A percentile compares a stretch with the other conserved stretches of the same genome.
phyloP scores from a whole-genome alignment of 257 asterid species.

The Nicotiana undulata region DNA sequence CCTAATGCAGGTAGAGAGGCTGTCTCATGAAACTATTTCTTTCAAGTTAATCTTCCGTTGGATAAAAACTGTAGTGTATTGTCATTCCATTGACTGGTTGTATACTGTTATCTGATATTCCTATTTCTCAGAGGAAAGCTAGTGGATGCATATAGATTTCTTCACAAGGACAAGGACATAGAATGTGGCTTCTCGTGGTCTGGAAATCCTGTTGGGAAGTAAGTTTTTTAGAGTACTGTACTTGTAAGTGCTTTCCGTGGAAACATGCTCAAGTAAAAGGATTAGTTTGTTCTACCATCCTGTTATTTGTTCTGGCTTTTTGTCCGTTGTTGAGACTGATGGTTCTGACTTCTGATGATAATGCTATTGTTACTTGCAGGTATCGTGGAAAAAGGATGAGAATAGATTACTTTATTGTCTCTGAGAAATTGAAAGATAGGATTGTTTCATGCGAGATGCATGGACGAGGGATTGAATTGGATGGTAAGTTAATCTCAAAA shows the following conservation, averaged over 20 bases:
- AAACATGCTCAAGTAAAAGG: background rate
- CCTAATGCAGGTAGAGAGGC: too few relatives aligned
- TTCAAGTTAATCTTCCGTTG: background rate
- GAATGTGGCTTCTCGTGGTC: constrained; percentile 97
- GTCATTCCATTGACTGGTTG: background rate
- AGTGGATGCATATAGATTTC: constrained; percentile 73
- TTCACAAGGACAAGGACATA: constrained; percentile 74
- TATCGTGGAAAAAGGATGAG: constrained; percentile 99
- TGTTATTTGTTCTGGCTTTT: background rate
- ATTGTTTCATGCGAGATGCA: constrained; percentile 68
- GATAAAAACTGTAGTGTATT: background rate
- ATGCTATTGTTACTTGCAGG: constrained; percentile 31
- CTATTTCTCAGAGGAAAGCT: constrained; percentile 54
- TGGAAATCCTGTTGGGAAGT: constrained; percentile 89
- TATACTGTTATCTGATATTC: background rate
- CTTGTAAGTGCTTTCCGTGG: background rate
- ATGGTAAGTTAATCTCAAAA: constrained; percentile 38
- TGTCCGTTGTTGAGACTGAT: background rate
- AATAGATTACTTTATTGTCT: constrained; percentile 74
- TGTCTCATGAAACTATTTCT: background rate
- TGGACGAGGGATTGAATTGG: constrained; percentile 74
- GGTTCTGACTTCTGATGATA: background rate
- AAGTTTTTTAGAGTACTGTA: constrained; percentile 21
- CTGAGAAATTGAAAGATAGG: constrained; percentile 63
- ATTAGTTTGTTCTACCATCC: background rate